A percentile compares a stretch with the other conserved stretches of the same genome.
These are phyloP conservation scores for Cordyceps cicadae DNA, from an alignment of 2,329 filamentous ascomycete genomes.

Conservation along the genomic window DNA sequence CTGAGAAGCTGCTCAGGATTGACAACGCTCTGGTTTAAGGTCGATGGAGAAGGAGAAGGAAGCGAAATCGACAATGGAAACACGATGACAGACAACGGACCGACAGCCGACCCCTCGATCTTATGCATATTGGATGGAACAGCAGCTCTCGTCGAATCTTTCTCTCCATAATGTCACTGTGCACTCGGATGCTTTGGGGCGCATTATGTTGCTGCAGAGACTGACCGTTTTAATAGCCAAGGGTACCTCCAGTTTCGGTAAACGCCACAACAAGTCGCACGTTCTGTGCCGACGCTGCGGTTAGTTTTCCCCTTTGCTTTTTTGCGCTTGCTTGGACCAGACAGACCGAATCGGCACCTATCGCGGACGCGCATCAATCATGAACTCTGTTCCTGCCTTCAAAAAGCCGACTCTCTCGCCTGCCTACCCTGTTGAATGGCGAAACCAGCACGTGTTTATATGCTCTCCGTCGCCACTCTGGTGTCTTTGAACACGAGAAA, in stretches of 20 bases:
- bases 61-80: background rate
- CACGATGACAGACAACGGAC: background rate
- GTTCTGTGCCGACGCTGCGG: constrained; percentile 97
- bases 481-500: too few relatives aligned
- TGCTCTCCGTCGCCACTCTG: too few relatives aligned
- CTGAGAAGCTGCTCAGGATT: too few relatives aligned
- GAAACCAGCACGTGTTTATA: too few relatives aligned
- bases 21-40: too few relatives aligned
- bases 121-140: background rate
- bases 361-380: background rate
- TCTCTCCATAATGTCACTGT: background rate
- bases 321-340: background rate
- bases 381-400: too few relatives aligned
- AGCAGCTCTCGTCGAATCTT: constrained; percentile 1
- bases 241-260: constrained; percentile 51
- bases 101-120: background rate
- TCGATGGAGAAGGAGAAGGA: too few relatives aligned
- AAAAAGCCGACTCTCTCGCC: too few relatives aligned
- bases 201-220: background rate
- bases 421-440: too few relatives aligned
- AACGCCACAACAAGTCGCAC: constrained; percentile 95
- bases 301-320: constrained; percentile 44
- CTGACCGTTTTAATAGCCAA: constrained; percentile 35
- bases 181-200: background rate
- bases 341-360: background rate